These are phyloP conservation scores for Eucalyptus pumila DNA, from an alignment of 345 rosid genomes.

Conservation along the genomic window DNA sequence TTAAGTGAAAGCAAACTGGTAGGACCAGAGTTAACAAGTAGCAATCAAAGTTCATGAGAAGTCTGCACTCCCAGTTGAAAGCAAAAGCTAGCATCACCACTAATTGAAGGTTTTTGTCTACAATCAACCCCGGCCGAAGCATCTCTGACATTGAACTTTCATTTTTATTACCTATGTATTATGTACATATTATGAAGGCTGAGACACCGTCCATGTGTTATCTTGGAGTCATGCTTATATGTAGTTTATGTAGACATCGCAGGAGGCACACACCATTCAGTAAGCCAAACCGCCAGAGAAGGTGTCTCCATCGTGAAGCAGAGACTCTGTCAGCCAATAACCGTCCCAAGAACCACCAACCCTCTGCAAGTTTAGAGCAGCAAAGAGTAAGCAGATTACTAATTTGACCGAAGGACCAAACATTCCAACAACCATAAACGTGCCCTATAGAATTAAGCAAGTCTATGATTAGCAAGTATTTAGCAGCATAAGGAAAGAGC, in stretches of 20 bases:
- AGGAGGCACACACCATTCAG: slow-evolving; percentile 3
- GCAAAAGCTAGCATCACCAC: neutral
- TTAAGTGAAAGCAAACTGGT: neutral
- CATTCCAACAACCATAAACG: neutral
- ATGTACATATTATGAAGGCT: neutral
- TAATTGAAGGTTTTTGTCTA: neutral
- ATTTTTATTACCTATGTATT: neutral
- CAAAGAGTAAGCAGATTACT: neutral
- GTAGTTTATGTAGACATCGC: neutral
- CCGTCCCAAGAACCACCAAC: slow-evolving; percentile 96
- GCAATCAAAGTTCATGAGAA: neutral
- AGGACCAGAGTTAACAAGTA: neutral
- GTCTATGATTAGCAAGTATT: neutral
- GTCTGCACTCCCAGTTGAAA: neutral
- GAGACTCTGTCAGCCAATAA: slow-evolving; percentile 87
- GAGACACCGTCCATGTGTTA: neutral
- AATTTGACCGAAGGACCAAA: neutral
- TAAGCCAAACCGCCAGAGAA: slow-evolving; percentile 86
- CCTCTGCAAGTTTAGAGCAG: slow-evolving; percentile 33
- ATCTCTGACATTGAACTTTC: neutral
- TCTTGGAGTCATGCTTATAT: neutral
- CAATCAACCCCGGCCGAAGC: neutral
- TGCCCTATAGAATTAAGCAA: neutral
- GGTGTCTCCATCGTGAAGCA: slow-evolving; percentile 78
- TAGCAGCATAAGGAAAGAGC: neutral